phyloP scores from a whole-genome alignment of 805 yeast genomes.

The Clavispora vitiphila region DNA sequence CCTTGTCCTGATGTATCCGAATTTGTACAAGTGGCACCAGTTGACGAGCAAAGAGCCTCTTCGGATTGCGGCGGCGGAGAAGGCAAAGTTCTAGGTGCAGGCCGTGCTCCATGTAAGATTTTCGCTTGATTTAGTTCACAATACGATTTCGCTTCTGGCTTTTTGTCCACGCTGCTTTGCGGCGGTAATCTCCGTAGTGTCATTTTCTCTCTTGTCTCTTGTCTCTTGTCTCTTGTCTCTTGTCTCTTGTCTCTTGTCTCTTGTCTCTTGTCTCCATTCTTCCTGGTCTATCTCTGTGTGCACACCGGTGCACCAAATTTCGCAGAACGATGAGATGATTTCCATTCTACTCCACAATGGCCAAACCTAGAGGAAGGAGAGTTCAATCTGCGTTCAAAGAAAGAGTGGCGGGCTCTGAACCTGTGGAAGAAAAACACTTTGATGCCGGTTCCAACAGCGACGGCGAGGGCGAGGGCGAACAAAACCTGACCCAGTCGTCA shows the following conservation, averaged over 20 bases:
- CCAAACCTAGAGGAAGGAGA: conserved; percentile 42
- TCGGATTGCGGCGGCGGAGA: conserved; percentile 6
- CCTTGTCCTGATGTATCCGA: conserved; percentile 8
- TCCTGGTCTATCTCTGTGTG: conserved; percentile 18
- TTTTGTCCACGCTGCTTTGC: too few relatives aligned
- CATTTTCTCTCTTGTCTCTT: too few relatives aligned
- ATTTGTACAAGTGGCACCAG: conserved; percentile 16
- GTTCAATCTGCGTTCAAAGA: conserved; percentile 25
- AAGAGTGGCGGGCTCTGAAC: conserved; percentile 13
- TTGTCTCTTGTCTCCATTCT: too few relatives aligned
- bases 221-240: too few relatives aligned
- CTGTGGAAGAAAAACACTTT: conserved; percentile 2
- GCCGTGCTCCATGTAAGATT: too few relatives aligned
- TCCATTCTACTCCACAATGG: conserved; percentile 7
- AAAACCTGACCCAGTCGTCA: not conserved
- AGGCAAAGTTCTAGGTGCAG: conserved; percentile 5
- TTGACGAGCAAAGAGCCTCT: conserved; percentile 9
- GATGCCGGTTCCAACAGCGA: not conserved
- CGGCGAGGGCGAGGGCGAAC: not conserved
- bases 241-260: too few relatives aligned
- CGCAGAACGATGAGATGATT: conserved; percentile 3
- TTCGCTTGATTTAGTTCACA: too few relatives aligned
- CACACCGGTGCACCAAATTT: conserved; percentile 28
- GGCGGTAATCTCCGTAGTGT: too few relatives aligned
- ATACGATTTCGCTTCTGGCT: too few relatives aligned